Percentiles rank a stretch among this genome's conserved stretches.
phyloP scores from a whole-genome alignment of 176 grass and related monocot genomes.

The Poa pratensis region DNA sequence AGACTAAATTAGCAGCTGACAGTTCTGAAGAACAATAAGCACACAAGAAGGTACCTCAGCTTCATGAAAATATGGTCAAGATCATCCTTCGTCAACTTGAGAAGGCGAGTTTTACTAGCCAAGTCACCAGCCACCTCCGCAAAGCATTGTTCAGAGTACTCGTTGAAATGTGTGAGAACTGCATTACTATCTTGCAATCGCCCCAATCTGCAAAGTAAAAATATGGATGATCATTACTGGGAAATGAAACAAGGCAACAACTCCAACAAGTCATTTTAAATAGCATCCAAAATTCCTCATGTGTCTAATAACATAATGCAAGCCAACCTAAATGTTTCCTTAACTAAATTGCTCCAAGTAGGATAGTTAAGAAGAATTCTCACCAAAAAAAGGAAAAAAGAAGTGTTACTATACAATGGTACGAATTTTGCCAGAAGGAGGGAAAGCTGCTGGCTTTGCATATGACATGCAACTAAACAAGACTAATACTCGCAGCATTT shows the following conservation, averaged over 20 bases:
- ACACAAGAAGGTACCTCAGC: conserved; percentile 48
- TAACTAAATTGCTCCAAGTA: background rate
- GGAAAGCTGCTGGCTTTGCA: background rate
- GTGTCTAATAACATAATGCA: background rate
- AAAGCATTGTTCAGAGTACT: conserved; percentile 86
- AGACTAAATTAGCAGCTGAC: background rate
- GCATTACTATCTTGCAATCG: conserved; percentile 89
- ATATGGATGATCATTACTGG: background rate
- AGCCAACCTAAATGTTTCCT: background rate
- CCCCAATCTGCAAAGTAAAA: conserved; percentile 59
- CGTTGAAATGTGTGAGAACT: conserved; percentile 87
- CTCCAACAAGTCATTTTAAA: conserved; percentile 6
- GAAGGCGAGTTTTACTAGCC: conserved; percentile 66
- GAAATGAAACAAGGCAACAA: conserved; percentile 6
- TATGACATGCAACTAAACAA: conserved; percentile 7
- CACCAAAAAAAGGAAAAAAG: background rate
- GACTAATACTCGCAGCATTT: background rate
- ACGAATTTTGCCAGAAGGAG: background rate
- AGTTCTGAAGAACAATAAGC: background rate
- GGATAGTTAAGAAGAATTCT: background rate
- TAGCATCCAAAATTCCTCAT: background rate
- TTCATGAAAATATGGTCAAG: conserved; percentile 86
- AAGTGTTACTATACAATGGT: background rate
- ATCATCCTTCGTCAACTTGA: conserved; percentile 87
- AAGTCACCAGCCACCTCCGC: conserved; percentile 79